Evolutionary conservation across 768 basidiomycete species (phyloP).

Genomic region (Tulasnella sp.): DNA sequence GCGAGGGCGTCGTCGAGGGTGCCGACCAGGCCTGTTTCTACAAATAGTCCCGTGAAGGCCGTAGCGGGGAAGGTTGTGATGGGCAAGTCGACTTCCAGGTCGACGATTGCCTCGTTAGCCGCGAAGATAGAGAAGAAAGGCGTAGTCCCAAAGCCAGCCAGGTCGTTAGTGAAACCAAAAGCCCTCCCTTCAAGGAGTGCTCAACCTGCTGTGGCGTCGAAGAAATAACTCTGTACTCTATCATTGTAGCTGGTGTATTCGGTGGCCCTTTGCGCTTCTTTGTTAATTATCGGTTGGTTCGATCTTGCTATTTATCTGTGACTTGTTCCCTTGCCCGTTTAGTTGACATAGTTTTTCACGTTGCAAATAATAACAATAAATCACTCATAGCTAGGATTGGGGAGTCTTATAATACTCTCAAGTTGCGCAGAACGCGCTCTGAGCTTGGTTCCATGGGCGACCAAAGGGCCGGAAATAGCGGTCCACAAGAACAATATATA

Average conservation of each 20-base stretch:
- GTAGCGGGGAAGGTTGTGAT: constrained; percentile 1
- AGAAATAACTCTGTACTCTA: background rate
- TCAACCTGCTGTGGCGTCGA: background rate
- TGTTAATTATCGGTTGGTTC: background rate
- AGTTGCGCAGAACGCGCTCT: too few species aligned
- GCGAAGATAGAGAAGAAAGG: background rate
- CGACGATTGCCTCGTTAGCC: background rate
- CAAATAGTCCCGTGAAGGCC: background rate
- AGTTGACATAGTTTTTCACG: background rate
- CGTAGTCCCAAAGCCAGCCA: background rate
- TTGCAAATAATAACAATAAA: background rate
- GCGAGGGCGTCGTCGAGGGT: background rate
- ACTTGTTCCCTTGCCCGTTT: background rate
- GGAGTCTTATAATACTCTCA: background rate
- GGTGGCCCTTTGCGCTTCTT: background rate
- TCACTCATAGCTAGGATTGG: background rate
- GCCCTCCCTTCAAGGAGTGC: background rate
- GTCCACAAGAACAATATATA: background rate
- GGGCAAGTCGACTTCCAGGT: background rate
- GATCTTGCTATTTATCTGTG: background rate
- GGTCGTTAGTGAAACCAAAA: background rate
- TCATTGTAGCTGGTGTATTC: background rate
- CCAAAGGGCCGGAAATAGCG: background rate
- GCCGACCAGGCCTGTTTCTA: background rate
- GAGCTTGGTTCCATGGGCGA: too few species aligned